phyloP scores from a whole-genome alignment of 495 filamentous ascomycete species.

The Aspergillus hancockii region DNA sequence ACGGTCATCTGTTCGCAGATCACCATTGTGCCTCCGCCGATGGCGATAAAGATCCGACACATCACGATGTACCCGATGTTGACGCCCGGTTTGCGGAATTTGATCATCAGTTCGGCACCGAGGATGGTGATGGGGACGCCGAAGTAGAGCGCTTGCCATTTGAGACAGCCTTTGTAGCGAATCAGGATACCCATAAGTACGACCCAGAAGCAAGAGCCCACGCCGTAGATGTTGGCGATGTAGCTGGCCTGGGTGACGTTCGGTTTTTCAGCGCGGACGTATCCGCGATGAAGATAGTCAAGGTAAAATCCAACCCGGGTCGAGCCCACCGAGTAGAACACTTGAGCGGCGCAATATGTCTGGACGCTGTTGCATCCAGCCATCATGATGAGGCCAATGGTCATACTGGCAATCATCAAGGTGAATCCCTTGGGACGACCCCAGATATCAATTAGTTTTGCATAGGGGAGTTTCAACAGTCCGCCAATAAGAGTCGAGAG shows the following conservation, averaged over 20 bases:
- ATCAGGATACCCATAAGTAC: constrained; percentile 57
- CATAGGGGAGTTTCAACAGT: constrained; percentile 60
- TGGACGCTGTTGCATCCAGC: constrained; percentile 46
- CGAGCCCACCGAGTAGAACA: constrained; percentile 51
- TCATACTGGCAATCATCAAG: constrained; percentile 36
- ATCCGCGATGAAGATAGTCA: constrained; percentile 61
- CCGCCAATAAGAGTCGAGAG: constrained; percentile 55
- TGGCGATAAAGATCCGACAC: constrained; percentile 73
- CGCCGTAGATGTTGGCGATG: constrained; percentile 65
- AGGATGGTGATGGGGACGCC: constrained; percentile 62
- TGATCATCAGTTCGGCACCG: constrained; percentile 60
- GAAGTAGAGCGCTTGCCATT: constrained; percentile 52
- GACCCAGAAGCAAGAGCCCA: constrained; percentile 61
- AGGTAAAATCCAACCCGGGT: constrained; percentile 54
- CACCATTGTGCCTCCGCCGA: constrained; percentile 61
- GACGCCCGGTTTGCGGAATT: constrained; percentile 59
- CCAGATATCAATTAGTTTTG: constrained; percentile 67
- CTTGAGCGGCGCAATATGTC: constrained; percentile 49
- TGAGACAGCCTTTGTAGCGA: constrained; percentile 54
- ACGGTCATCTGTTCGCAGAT: constrained; percentile 68
- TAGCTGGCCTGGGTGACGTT: constrained; percentile 57
- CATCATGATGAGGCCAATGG: constrained; percentile 51
- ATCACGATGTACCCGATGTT: constrained; percentile 68
- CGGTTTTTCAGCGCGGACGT: constrained; percentile 59
- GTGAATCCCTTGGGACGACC: constrained; percentile 56